Evolutionary conservation across 2,329 filamentous ascomycete species (phyloP), one percentile per base, ranked within the genome.

Genomic region (Colletotrichum destructivum): DNA sequence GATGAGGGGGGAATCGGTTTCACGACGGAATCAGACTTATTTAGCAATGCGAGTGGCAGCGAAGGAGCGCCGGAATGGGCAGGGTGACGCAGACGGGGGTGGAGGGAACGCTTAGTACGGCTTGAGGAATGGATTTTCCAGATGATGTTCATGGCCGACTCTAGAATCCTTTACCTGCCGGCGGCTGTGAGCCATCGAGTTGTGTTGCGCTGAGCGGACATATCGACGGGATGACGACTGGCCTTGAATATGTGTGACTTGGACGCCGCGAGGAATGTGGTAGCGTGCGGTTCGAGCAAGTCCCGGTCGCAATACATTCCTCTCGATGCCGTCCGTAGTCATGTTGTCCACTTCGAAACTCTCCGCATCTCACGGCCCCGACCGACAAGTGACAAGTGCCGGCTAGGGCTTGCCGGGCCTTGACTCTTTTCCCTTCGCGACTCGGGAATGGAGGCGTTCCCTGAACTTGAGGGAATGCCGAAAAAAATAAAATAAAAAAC

Each of bases 11-110:
- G 23, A 3, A 18, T 1, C 21, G 67, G 69, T 71, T 69, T 71
- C 69, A 71, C 64, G 69, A 69, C 21, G 54, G 54, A 46, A 52
- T 66, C 62, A 66, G 55, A 18, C 46, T 5, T 46, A 31, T 7
- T 46, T 63, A 59, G 44, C 4, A 35, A 49, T 38, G 31, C 26
- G 18, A 35, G 21, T 7, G 40, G 35, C 9, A n/a, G 42, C 38
- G 59, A 60, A 55, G 52, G 47, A 68, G 52, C 51, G 46, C 15
- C 57, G 59, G 46, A 40, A 62, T 18, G 31, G 26, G 49, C 18
- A 21, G 46, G n/a, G 42, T 35, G 13, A 8, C 31, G 31, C 31
- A 35, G 31, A 9, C 31, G 31, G 31, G 8, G 31, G 31, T 31
- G 26, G 26, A 31, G 40, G 23, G 15, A 42, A 62, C 54, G 57